Base-by-base conservation (phyloP, 306 rosid species). In the Rosa persica region DNA sequence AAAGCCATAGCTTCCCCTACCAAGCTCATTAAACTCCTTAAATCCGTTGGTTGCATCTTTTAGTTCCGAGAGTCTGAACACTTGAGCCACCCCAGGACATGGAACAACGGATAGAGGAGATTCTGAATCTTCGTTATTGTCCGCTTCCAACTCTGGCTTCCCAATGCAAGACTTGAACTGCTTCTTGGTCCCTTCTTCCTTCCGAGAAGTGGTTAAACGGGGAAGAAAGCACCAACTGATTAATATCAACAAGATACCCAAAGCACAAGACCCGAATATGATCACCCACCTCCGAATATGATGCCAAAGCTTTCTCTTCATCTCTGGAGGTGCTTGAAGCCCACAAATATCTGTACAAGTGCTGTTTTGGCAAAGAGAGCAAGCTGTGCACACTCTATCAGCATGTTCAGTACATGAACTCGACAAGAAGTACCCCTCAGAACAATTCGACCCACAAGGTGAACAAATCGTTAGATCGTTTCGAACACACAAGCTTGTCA, bases 1-100 rank as follows among this genome's bases (percentile, higher is more conserved):
- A 83, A 95, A 95, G 3, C 98, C 98, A 84, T 93, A 93, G 74
- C 90, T 86, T 57, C 98, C 98, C 58, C 98, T 87, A 2, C 98
- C 98, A 12, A 95, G 89, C 89, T 95, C 98, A 44, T 91, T 95
- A 23, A 95, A 95, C 78, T 95, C 98, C 85, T 93, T 95, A 88
- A 95, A 93, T 23, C 98, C 98, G 55, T 91, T 95, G 1, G 98
- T 93, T n/a, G 98, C 98, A 12, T 92, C 98, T 81, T 89, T 95
- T 46, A 95, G 78, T 70, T 95, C 98, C 0, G 98, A 86, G 61
- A 95, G 98, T 60, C 98, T 83, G 73, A 95, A 95, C 81, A 93
- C 88, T 78, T 89, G 98, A 86, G 98, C 93, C 52, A 78, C 64
- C 62, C 97, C 96, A 0, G 98, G 98, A 62, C 97, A 92, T 10